Percentiles rank a stretch among this genome's conserved stretches.
Evolutionary conservation across 768 basidiomycete genomes (phyloP).

Genomic region (Cystofilobasidium macerans): DNA sequence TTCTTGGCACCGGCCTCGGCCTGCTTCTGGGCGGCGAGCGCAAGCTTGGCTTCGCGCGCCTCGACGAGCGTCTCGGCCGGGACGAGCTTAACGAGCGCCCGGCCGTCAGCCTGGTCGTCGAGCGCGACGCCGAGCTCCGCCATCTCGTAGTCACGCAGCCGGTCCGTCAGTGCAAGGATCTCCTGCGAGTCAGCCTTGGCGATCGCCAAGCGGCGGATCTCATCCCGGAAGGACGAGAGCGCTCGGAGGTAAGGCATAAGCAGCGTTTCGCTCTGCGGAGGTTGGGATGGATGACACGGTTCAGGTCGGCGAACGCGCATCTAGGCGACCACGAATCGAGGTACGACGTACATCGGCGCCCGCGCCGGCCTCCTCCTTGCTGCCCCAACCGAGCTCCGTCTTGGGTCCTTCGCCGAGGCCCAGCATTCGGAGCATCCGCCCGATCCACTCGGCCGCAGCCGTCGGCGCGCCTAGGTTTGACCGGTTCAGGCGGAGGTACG

Average conservation of each 20-base stretch:
- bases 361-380: constrained; percentile 45
- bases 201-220: constrained; percentile 71
- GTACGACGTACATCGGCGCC: constrained; percentile 38
- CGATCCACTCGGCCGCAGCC: constrained; percentile 44
- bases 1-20: constrained; percentile 38
- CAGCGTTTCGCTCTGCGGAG: constrained; percentile 60
- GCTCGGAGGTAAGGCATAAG: constrained; percentile 79
- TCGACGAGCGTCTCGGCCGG: constrained; percentile 67
- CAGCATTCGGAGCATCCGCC: constrained; percentile 45
- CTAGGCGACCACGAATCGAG: constrained; percentile 11
- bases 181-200: constrained; percentile 54
- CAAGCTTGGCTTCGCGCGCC: constrained; percentile 78
- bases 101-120: constrained; percentile 96
- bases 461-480: constrained; percentile 52
- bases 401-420: constrained; percentile 50
- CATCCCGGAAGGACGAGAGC: constrained; percentile 82
- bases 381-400: constrained; percentile 68
- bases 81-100: constrained; percentile 85
- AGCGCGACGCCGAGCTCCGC: constrained; percentile 90
- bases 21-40: constrained; percentile 59
- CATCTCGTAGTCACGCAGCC: constrained; percentile 75
- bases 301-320: not conserved
- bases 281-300: not conserved
- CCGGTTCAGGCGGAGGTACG: constrained; percentile 53
- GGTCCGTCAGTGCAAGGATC: constrained; percentile 76